phyloP scores from a whole-genome alignment of 1,284 basidiomycete genomes.

The Irpex sp. region DNA sequence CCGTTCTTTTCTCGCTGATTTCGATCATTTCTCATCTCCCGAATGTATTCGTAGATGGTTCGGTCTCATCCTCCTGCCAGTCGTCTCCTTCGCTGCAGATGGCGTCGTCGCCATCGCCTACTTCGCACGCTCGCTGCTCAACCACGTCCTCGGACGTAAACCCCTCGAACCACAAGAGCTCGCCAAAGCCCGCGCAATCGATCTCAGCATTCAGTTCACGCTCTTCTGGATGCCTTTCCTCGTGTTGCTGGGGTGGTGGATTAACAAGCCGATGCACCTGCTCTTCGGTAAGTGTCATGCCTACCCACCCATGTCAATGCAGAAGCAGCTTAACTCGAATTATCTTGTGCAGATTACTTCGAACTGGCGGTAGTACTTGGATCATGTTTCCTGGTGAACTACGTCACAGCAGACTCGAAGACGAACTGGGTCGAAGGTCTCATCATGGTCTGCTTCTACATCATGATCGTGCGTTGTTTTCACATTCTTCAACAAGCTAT shows the following conservation, averaged over 20 bases:
- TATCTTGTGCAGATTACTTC: slow-evolving; percentile 35
- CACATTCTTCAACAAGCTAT: background rate
- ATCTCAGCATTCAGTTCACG: slow-evolving; percentile 38
- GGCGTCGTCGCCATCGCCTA: slow-evolving; percentile 50
- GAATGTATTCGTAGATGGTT: slow-evolving; percentile 45
- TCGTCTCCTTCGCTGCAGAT: slow-evolving; percentile 67
- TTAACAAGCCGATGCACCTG: slow-evolving; percentile 27
- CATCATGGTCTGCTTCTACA: slow-evolving; percentile 56
- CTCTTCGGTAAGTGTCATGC: slow-evolving; percentile 32
- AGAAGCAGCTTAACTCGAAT: too few species aligned
- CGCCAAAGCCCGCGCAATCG: slow-evolving; percentile 33
- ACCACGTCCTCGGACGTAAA: slow-evolving; percentile 15
- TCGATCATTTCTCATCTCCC: too few species aligned
- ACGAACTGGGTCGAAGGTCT: slow-evolving; percentile 62
- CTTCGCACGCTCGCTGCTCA: slow-evolving; percentile 32
- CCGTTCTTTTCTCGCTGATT: background rate
- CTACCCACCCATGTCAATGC: too few species aligned
- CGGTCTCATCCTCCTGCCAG: slow-evolving; percentile 60
- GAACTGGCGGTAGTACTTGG: slow-evolving; percentile 56
- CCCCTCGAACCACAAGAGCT: slow-evolving; percentile 25
- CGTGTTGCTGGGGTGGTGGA: slow-evolving; percentile 33
- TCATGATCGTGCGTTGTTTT: slow-evolving; percentile 17
- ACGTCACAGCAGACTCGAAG: slow-evolving; percentile 63
- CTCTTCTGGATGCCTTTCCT: slow-evolving; percentile 37
- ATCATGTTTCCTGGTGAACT: slow-evolving; percentile 65